These are phyloP conservation scores for Cajanus cajan DNA, from an alignment of 306 rosid genomes.

Conservation along the genomic window DNA sequence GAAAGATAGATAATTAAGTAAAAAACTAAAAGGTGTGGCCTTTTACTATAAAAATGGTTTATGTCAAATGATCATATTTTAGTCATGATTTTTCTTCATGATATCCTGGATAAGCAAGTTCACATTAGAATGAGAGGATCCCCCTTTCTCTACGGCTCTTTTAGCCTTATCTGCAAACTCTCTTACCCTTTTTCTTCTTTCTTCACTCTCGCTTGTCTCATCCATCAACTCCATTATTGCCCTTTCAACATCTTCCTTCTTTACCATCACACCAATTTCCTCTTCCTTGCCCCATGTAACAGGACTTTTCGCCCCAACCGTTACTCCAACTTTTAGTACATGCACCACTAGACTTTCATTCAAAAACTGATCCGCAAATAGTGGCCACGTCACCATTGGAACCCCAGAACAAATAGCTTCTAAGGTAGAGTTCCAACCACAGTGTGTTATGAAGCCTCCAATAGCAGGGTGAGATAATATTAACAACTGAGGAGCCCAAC, in stretches of 20 bases:
- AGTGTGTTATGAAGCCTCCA: constrained; percentile 35
- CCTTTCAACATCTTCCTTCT: constrained; percentile 36
- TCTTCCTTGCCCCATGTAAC: constrained; percentile 26
- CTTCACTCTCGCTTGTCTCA: constrained; percentile 35
- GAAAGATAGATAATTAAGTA: background rate
- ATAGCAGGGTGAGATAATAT: constrained; percentile 47
- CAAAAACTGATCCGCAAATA: constrained; percentile 47
- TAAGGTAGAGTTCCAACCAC: constrained; percentile 61
- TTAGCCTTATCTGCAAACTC: constrained; percentile 38
- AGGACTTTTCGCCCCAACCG: constrained; percentile 34
- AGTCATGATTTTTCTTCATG: background rate
- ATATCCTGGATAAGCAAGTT: constrained; percentile 42
- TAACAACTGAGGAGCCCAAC: constrained; percentile 62
- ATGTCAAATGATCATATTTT: background rate
- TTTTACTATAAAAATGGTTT: background rate
- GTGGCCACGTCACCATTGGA: constrained; percentile 64
- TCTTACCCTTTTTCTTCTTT: constrained; percentile 32
- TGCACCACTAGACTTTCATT: constrained; percentile 40
- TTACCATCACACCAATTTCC: constrained; percentile 29
- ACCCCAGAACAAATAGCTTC: constrained; percentile 53
- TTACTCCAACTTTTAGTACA: constrained; percentile 24
- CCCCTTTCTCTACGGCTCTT: constrained; percentile 50
- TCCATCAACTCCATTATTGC: constrained; percentile 43
- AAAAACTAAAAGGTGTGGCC: background rate
- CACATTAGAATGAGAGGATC: constrained; percentile 50